Base-by-base conservation (phyloP, 345 rosid genomes). In the Triadica sebifera region DNA sequence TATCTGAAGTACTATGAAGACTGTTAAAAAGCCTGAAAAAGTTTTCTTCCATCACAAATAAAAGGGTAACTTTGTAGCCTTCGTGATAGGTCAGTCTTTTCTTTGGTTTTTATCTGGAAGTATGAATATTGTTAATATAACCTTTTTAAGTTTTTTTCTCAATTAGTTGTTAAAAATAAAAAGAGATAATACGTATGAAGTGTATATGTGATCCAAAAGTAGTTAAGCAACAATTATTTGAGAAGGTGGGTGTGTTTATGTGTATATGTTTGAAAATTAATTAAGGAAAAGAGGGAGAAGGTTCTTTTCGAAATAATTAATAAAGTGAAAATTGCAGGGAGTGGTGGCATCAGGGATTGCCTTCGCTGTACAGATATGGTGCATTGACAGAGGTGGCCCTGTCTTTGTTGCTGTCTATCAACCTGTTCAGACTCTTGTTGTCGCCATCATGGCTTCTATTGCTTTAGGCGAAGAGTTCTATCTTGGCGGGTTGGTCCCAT, bases 371-470 rank as follows among this genome's bases (percentile, higher is more conserved):
- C 99, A 95, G 89, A 95, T 89, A 81, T 95, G 99, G 99, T 95
- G 99, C 85, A 95, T 95, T 65, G 92, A 95, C 84, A 88, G 95
- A 87, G 99, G 99, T 22, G 99, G 99, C 82, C 99, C 99, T 56
- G 99, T 95, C 66, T 95, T 95, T 77, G 99, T 95, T 51, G 99
- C 99, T 10, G 98, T 95, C 49, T 95, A 91, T 77, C 99, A 95
- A 78, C 99, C 99, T 29, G 96, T 95, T 72, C 99, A 95, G 86
- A 95, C 99, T 70, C 93, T 95, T 55, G 90, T 95, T 71, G 99
- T 95, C 79, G 98, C 98, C 24, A 88, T 95, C 29, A 95, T 95
- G 99, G 94, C 98, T 72, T 89, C 99, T 24, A 6, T 92, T 11
- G 97, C 97, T 45, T 84, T 95, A 50, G 93, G 94, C 12, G 99